Base-by-base conservation (phyloP, 441 rosid genomes). In the Pelargonium myrrhifolium region DNA sequence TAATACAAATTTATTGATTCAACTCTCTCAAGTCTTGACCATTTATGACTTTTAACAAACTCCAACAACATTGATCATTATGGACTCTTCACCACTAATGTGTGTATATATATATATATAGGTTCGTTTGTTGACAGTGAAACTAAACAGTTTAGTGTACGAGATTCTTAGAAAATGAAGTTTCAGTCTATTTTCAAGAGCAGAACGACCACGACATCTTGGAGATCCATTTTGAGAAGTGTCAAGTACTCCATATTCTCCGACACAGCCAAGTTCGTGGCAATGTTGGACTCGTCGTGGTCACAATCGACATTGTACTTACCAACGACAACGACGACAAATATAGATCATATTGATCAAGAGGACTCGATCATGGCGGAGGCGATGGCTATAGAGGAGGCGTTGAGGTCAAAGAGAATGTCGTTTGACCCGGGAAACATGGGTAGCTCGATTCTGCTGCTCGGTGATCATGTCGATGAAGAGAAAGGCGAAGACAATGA, bases 201-300 rank as follows among this genome's bases (percentile, higher is more conserved):
- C 58, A 15, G 2, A 3, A 17, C 9, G 58, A 51, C 1, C 9
- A 6, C 6, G 58, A 3, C 58, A 22, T 17, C 18, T 9, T 20
- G 18, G 7, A 51, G 17, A 6, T 51, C 58, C 9, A 51, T 51
- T 6, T 6, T 51, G 10, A 51, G 3, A 15, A 6, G 2, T 20
- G 58, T 15, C 58, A 49, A 49, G 55, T 49, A 49, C 55, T 49
- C 55, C 18, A 49, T 49, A n/a, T 49, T 49, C 55, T 49, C 55
- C 0, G 55, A 49, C 55, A 49, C 55, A 20, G 55, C 55, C 55
- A 51, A 51, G 58, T 51, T 51, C 22, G 58, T 51, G 22, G 58
- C 58, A 1, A 6, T 51, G 21, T 9, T 51, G 21, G 58, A 51
- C 22, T 51, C 58, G 2, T 51, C 58, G 2, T 51, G 58, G 58